phyloP scores from a whole-genome alignment of 108 stramenopile genomes.

The Cyclotella atomus region DNA sequence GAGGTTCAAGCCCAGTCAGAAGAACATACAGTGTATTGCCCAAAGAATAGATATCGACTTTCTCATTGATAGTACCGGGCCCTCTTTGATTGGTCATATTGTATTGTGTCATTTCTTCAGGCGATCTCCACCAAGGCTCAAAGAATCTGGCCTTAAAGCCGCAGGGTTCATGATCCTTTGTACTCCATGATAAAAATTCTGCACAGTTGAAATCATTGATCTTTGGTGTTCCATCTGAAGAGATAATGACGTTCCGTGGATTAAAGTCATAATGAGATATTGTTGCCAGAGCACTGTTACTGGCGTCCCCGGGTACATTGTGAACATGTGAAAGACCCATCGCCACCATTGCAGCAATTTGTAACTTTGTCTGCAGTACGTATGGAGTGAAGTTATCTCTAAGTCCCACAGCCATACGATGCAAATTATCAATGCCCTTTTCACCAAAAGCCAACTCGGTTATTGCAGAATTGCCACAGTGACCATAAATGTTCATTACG shows the following conservation, averaged over 20 bases:
- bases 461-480: slow-evolving; percentile 76
- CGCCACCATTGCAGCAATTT: slow-evolving; percentile 1
- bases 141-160: slow-evolving; percentile 73
- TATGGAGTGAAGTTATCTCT: slow-evolving; percentile 63
- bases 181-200: slow-evolving; percentile 68
- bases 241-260: slow-evolving; percentile 74
- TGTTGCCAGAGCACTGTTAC: slow-evolving; percentile 57
- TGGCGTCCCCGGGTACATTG: slow-evolving; percentile 47
- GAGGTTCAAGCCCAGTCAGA: slow-evolving; percentile 77
- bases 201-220: slow-evolving; percentile 87
- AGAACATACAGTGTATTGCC: slow-evolving; percentile 81
- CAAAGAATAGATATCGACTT: slow-evolving; percentile 80
- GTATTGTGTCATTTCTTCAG: slow-evolving; percentile 67
- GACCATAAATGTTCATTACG: slow-evolving; percentile 77
- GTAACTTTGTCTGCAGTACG: slow-evolving; percentile 23
- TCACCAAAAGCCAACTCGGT: slow-evolving; percentile 76
- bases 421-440: slow-evolving; percentile 2
- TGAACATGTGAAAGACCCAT: neutral
- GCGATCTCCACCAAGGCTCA: slow-evolving; percentile 78
- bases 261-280: slow-evolving; percentile 84
- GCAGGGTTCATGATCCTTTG: slow-evolving; percentile 59
- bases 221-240: slow-evolving; percentile 60
- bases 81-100: neutral
- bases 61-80: slow-evolving; percentile 66
- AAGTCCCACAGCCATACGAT: slow-evolving; percentile 60